Evolutionary conservation across 1,139 yeast genomes (phyloP).

Genomic region (Nakaseomyces kungkrabaensis): DNA sequence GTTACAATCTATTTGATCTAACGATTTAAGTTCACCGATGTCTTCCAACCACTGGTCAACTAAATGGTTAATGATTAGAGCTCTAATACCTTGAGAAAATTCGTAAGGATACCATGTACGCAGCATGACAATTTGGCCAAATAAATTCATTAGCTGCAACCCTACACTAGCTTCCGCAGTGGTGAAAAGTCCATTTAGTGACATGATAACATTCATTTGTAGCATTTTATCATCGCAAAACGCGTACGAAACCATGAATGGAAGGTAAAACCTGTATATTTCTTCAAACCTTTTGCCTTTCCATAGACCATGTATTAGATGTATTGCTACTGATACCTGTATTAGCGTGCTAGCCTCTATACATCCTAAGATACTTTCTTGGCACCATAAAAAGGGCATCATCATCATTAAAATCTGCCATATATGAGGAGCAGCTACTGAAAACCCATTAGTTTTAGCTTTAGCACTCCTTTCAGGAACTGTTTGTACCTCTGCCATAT

Average conservation of each 20-base stretch:
- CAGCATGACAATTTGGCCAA: background rate
- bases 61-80: constrained; percentile 13
- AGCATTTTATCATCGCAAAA: constrained; percentile 13
- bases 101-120: background rate
- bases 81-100: background rate
- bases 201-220: constrained; percentile 15
- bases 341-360: background rate
- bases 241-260: constrained; percentile 18
- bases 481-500: background rate
- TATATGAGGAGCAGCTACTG: background rate
- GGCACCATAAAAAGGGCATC: background rate
- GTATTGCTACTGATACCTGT: background rate
- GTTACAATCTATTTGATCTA: constrained; percentile 31
- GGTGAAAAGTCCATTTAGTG: constrained; percentile 13
- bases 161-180: constrained; percentile 8
- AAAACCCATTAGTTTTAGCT: background rate
- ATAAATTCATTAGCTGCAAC: constrained; percentile 7
- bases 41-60: constrained; percentile 20
- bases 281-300: background rate
- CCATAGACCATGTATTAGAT: background rate
- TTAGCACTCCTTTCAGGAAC: too few relatives aligned
- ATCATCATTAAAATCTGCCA: background rate
- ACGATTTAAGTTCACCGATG: constrained; percentile 29
- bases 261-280: constrained; percentile 19
- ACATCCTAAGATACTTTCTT: background rate